Evolutionary conservation across 805 yeast species (phyloP).

Genomic region (Priceomyces fermenticarens): DNA sequence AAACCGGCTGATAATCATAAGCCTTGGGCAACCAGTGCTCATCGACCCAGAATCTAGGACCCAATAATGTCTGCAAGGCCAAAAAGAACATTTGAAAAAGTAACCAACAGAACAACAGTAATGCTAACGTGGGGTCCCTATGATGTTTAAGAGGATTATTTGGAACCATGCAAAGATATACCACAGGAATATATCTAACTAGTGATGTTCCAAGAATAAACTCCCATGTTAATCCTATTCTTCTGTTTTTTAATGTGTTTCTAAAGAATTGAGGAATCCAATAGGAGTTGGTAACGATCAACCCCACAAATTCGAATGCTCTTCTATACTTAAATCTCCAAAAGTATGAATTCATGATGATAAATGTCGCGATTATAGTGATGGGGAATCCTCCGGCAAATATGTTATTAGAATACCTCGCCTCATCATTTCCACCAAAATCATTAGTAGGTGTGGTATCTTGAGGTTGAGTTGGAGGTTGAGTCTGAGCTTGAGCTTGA

Average conservation of each 20-base stretch:
- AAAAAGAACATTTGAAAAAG: constrained; percentile 55
- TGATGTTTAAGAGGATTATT: constrained; percentile 72
- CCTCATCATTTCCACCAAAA: constrained; percentile 15
- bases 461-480: not conserved
- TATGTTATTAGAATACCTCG: constrained; percentile 20
- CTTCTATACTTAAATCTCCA: constrained; percentile 63
- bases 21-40: constrained; percentile 72
- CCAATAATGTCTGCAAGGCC: constrained; percentile 62
- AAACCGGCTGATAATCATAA: constrained; percentile 75
- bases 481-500: not conserved
- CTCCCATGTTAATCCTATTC: constrained; percentile 64
- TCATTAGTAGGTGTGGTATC: not conserved
- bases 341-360: constrained; percentile 51
- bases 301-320: constrained; percentile 53
- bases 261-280: constrained; percentile 90
- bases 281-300: constrained; percentile 59
- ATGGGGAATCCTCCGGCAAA: constrained; percentile 26
- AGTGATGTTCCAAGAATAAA: constrained; percentile 69
- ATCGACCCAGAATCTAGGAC: constrained; percentile 83
- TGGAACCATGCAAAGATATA: constrained; percentile 53
- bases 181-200: constrained; percentile 61
- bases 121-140: constrained; percentile 50
- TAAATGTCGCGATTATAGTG: constrained; percentile 41
- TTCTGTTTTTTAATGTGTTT: constrained; percentile 67
- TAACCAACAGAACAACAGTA: constrained; percentile 52